Base-by-base conservation (phyloP, 306 rosid genomes). In the Castanea sativa region DNA sequence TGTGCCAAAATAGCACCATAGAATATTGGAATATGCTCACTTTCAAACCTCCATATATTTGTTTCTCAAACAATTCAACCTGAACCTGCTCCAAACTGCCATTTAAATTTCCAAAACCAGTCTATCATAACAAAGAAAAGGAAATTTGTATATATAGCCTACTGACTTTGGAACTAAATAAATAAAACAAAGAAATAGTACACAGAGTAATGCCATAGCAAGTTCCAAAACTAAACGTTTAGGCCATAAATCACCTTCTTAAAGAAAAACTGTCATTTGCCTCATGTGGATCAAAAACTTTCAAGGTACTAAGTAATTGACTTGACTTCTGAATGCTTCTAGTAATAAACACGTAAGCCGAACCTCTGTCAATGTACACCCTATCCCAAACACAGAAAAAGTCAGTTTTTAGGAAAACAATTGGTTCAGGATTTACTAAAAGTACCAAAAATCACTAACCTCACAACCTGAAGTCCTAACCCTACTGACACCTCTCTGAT, bases 81-180 rank as follows among this genome's bases (percentile, higher is more conserved):
- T 95, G 99, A 88, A 91, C 96, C 92, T 95, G 98, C 98, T 93
- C 99, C 98, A 95, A 91, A 91, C 99, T 95, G 99, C 96, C 94
- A 92, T 90, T 90, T 90, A 89, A 87, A 90, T 89, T 88, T 90
- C 97, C 94, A 93, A 88, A 90, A 89, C 89, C 84, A 81, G 82
- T 88, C 85, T 86, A 90, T 90, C 88, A 92, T 76, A 84, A 79
- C 79, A 80, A 76, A 74, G 84, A 76, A 71, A 76, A 51, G 51
- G 20, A 9, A 49, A 69, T 57, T 59, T 35, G n/a, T 27, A 72
- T 65, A 79, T 73, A 71, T 53, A 67, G 38, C 52, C 29, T 33
- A 33, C 6, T 3, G 16, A 35, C 38, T 35, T 27, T 68, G 52
- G 11, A 68, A 38, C 27, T 68, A 10, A 33, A 68, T 35, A 68